A percentile compares a stretch with the other conserved stretches of the same genome.
These are phyloP conservation scores for Phyllosticta capitalensis DNA, from an alignment of 2,329 filamentous ascomycete genomes.

Conservation along the genomic window DNA sequence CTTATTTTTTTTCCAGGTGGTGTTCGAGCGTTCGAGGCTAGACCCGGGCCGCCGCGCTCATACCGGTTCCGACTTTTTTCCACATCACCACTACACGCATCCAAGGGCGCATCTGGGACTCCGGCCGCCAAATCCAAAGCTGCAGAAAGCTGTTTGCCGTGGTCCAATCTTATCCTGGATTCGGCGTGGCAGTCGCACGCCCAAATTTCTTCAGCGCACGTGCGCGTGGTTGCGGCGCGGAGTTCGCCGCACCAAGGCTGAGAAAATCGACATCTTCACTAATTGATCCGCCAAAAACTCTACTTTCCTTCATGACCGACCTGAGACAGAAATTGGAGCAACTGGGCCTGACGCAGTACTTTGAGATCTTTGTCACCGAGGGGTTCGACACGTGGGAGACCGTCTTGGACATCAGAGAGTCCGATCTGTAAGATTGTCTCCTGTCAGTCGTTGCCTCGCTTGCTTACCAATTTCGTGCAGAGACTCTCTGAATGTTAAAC, in stretches of 20 bases:
- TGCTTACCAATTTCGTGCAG: slow-evolving; percentile 30
- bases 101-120: background rate
- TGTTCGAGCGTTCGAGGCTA: background rate
- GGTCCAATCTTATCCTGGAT: background rate
- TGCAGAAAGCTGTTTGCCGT: background rate
- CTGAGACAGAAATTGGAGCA: slow-evolving; percentile 60
- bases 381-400: slow-evolving; percentile 82
- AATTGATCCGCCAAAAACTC: background rate
- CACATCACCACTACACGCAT: background rate
- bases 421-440: slow-evolving; percentile 56
- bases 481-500: slow-evolving; percentile 65
- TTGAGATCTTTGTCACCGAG: slow-evolving; percentile 62
- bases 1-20: slow-evolving; percentile 1
- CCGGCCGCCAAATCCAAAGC: background rate
- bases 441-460: background rate
- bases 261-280: background rate
- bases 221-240: background rate
- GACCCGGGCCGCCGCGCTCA: background rate
- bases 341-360: slow-evolving; percentile 70
- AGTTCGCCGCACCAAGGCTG: background rate
- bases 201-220: background rate
- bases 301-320: slow-evolving; percentile 47
- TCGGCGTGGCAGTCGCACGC: background rate
- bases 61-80: slow-evolving; percentile 6
- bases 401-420: slow-evolving; percentile 74